Base-by-base conservation (phyloP, 129 eudicot species). In the Escallonia herrerae region DNA sequence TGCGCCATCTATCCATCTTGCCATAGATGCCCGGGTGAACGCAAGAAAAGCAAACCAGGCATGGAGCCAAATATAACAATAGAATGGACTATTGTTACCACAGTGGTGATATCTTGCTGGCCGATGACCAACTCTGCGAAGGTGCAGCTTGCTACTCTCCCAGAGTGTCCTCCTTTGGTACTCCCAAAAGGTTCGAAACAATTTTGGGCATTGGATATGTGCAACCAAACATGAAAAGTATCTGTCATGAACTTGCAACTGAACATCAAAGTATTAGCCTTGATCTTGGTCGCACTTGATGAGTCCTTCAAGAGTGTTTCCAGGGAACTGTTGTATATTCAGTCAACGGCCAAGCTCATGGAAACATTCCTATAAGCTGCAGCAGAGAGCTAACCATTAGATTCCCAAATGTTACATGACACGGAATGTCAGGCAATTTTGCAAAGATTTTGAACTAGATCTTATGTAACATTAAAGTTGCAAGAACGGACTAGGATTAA, bases 401-500 rank as follows among this genome's bases (percentile, higher is more conserved):
- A 67, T 58, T 76, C 33, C 33, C 33, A 22, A 22, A 22, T 22
- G 33, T 22, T 22, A 22, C 33, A 22, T 22, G 33, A 22, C 33
- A 22, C 33, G 1, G 33, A 22, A 22, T 22, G 33, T 22, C 33
- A 22, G 33, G 33, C 33, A 22, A 22, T 22, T 22, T 22, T 22
- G 33, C 33, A 22, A 22, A 22, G 33, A 22, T 22, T 22, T 22
- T 22, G 33, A 22, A 44, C 42, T n/a, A 40, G 43, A 6, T 70
- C 53, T 10, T 41, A 15, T 70, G 45, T 72, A 53, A 70, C 45
- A 64, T 76, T 71, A 71, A 76, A 72, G 58, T 72, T 71, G 70
- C 58, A 43, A 49, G 49, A 33, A 22, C 33, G 1, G 33, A 22
- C 33, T 22, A 22, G 33, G 33, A 22, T 22, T 22, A 22, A 22